A percentile compares a stretch with the other conserved stretches of the same genome.
Evolutionary conservation across 1,284 basidiomycete species (phyloP).

Genomic region (Malassezia caprae): DNA sequence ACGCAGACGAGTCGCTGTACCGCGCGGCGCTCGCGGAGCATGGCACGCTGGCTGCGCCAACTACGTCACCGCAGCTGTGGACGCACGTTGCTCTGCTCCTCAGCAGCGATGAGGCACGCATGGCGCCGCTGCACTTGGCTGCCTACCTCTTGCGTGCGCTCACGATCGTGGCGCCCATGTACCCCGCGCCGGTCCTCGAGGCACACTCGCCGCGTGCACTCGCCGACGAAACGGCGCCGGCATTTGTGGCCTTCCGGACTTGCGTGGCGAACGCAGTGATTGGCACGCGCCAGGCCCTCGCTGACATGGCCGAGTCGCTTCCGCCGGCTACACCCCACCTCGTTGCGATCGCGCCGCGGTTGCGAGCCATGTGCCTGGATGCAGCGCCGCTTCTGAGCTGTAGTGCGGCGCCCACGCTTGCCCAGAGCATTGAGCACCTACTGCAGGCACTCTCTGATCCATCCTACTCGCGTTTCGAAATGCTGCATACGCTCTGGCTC

Average conservation of each 20-base stretch:
- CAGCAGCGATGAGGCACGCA: slow-evolving; percentile 1
- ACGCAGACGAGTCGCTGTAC: slow-evolving; percentile 1
- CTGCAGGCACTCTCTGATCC: background rate
- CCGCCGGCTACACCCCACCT: background rate
- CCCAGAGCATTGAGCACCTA: background rate
- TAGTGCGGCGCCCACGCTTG: background rate
- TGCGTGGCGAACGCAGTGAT: background rate
- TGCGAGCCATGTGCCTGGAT: background rate
- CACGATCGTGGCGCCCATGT: slow-evolving; percentile 5
- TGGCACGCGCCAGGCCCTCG: slow-evolving; percentile 4
- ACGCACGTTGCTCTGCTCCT: slow-evolving; percentile 1
- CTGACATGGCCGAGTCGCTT: background rate
- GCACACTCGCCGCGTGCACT: background rate
- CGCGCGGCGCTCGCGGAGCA: background rate
- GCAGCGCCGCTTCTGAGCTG: background rate
- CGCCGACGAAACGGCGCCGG: background rate
- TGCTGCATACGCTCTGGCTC: slow-evolving; percentile 8
- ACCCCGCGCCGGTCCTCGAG: slow-evolving; percentile 12
- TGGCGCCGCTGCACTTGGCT: background rate
- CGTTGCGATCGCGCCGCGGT: background rate
- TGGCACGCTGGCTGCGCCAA: background rate
- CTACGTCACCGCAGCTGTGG: slow-evolving; percentile 6
- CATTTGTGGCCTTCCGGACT: background rate
- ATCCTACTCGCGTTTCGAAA: slow-evolving; percentile 12
- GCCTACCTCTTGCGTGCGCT: slow-evolving; percentile 10